Evolutionary conservation across 1,284 basidiomycete genomes (phyloP).

Genomic region (Ganoderma boninense): DNA sequence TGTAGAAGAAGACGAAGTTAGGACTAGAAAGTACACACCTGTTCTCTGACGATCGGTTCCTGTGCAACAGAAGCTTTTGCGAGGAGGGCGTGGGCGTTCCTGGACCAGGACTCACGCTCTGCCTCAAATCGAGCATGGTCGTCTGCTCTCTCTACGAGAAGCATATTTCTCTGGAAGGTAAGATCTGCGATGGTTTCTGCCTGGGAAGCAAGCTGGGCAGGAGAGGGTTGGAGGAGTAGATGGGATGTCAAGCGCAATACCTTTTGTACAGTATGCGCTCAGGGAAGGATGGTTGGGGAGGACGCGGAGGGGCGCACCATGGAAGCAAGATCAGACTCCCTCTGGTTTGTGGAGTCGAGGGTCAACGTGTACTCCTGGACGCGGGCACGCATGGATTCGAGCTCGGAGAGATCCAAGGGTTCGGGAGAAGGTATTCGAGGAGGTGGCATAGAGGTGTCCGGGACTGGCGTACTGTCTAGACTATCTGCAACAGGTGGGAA

Average conservation of each 20-base stretch:
- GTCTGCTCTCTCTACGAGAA: slow-evolving; percentile 58
- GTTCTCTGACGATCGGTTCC: slow-evolving; percentile 47
- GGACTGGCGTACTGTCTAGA: slow-evolving; percentile 15
- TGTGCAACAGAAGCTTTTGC: slow-evolving; percentile 51
- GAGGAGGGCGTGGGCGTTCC: slow-evolving; percentile 70
- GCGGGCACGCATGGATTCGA: slow-evolving; percentile 43
- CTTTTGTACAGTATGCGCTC: slow-evolving; percentile 43
- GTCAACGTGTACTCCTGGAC: slow-evolving; percentile 33
- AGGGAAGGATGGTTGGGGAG: slow-evolving; percentile 6
- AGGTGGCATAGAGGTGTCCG: slow-evolving; percentile 1
- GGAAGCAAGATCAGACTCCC: slow-evolving; percentile 61
- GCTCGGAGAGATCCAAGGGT: slow-evolving; percentile 42
- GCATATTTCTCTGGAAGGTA: slow-evolving; percentile 63
- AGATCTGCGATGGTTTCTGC: slow-evolving; percentile 67
- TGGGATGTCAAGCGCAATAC: slow-evolving; percentile 56
- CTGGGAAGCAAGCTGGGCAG: slow-evolving; percentile 63
- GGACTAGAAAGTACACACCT: slow-evolving; percentile 31
- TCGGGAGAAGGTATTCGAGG: slow-evolving; percentile 39
- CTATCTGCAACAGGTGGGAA: slow-evolving; percentile 16
- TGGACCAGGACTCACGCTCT: slow-evolving; percentile 66
- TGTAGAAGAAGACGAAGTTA: not conserved
- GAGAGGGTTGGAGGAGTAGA: slow-evolving; percentile 43
- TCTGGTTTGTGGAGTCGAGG: slow-evolving; percentile 28
- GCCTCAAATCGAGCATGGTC: slow-evolving; percentile 63
- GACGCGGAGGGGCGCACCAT: slow-evolving; percentile 55